These are phyloP conservation scores for Raffaelea albimanens DNA, from an alignment of 2,329 filamentous ascomycete genomes.

Conservation along the genomic window DNA sequence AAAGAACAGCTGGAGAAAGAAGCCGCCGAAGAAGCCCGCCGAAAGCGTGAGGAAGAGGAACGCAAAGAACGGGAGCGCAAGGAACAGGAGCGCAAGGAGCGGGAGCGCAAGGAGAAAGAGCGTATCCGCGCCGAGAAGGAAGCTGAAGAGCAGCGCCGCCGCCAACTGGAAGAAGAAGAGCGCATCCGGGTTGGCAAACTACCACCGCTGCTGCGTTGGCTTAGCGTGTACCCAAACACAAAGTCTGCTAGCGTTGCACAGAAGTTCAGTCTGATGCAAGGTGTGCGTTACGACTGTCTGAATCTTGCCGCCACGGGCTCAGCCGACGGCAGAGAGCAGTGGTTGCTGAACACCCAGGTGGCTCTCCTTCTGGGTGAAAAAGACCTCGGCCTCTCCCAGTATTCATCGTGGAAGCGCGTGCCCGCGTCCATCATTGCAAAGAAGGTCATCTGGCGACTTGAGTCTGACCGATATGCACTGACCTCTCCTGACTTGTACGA, in stretches of 20 bases:
- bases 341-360: slow-evolving; percentile 56
- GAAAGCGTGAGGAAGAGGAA: slow-evolving; percentile 42
- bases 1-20: slow-evolving; percentile 37
- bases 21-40: slow-evolving; percentile 38
- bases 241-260: slow-evolving; percentile 40
- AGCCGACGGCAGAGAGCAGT: slow-evolving; percentile 51
- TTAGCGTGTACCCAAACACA: slow-evolving; percentile 42
- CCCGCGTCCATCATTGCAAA: slow-evolving; percentile 47
- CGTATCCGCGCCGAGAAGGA: slow-evolving; percentile 27
- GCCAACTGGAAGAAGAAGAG: slow-evolving; percentile 45
- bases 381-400: slow-evolving; percentile 49
- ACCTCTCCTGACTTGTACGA: slow-evolving; percentile 39
- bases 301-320: slow-evolving; percentile 41
- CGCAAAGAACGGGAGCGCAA: slow-evolving; percentile 20
- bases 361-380: slow-evolving; percentile 56
- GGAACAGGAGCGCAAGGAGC: slow-evolving; percentile 34
- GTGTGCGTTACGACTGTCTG: slow-evolving; percentile 56
- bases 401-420: slow-evolving; percentile 49
- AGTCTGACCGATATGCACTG: slow-evolving; percentile 47
- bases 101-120: slow-evolving; percentile 32
- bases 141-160: slow-evolving; percentile 32
- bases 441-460: slow-evolving; percentile 48
- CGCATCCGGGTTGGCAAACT: slow-evolving; percentile 44
- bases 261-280: slow-evolving; percentile 47
- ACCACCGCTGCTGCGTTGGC: slow-evolving; percentile 52